phyloP scores from a whole-genome alignment of 371 early-diverging fungal species.

The Mortierella sp. region DNA sequence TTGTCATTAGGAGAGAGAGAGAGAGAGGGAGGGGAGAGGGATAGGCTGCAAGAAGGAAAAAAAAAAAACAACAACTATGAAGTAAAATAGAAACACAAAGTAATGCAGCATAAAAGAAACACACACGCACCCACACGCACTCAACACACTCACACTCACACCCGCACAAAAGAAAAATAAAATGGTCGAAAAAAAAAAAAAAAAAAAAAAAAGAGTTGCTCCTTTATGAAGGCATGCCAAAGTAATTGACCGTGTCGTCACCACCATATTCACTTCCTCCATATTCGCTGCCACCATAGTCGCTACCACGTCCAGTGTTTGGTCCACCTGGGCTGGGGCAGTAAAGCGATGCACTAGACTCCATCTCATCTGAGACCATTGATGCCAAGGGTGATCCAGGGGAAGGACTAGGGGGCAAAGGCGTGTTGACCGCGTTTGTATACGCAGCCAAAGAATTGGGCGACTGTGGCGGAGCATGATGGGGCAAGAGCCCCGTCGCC shows the following conservation, averaged over 20 bases:
- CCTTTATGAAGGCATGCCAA: conserved; percentile 33
- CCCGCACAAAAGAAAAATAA: background rate
- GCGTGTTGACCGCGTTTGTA: conserved; percentile 56
- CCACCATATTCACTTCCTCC: conserved; percentile 52
- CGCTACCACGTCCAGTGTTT: conserved; percentile 31
- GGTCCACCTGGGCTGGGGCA: conserved; percentile 52
- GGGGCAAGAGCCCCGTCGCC: conserved; percentile 28
- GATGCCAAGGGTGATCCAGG: conserved; percentile 57
- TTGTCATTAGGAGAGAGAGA: too few relatives aligned
- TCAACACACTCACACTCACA: background rate
- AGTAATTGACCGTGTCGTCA: conserved; percentile 37
- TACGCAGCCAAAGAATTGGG: conserved; percentile 52
- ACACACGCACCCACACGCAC: too few relatives aligned
- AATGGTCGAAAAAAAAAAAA: background rate
- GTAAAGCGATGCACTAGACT: conserved; percentile 46
- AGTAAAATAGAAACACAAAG: too few relatives aligned
- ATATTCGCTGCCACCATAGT: conserved; percentile 48
- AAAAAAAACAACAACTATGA: too few relatives aligned
- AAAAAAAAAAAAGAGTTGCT: background rate
- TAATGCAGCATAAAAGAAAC: too few relatives aligned
- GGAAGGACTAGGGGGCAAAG: conserved; percentile 58
- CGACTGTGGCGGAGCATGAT: conserved; percentile 51
- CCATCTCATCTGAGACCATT: conserved; percentile 56
- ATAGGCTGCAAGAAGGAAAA: too few relatives aligned
- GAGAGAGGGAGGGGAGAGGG: too few relatives aligned